These are phyloP conservation scores for Testicularia cyperi DNA, from an alignment of 1,284 basidiomycete species.

Conservation along the genomic window DNA sequence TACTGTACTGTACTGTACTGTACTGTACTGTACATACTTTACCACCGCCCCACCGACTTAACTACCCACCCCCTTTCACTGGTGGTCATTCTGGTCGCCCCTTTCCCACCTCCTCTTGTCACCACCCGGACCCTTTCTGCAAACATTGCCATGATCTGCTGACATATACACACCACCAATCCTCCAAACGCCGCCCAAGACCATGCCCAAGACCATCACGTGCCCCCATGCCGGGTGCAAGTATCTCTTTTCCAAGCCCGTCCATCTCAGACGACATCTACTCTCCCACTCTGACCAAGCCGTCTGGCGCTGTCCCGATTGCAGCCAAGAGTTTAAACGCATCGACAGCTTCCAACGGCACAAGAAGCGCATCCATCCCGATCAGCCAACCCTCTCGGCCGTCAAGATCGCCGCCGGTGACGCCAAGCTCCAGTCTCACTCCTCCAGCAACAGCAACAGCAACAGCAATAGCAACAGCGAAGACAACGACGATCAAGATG, in stretches of 20 bases:
- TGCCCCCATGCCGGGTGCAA: conserved; percentile 33
- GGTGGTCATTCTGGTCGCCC: no score
- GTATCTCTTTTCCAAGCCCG: conserved; percentile 32
- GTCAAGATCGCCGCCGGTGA: conserved; percentile 10
- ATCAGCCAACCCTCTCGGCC: conserved; percentile 12
- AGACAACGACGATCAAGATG: neutral
- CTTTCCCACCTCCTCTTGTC: no score
- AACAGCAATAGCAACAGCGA: no score
- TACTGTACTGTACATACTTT: no score
- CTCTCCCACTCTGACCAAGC: conserved; percentile 33
- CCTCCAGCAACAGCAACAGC: no score
- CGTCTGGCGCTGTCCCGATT: conserved; percentile 30
- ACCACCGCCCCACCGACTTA: no score
- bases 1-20: no score
- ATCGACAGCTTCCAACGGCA: conserved; percentile 41
- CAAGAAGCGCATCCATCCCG: conserved; percentile 37
- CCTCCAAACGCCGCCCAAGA: no score
- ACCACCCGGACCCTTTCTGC: no score
- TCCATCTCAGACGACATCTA: conserved; percentile 29
- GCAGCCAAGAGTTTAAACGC: conserved; percentile 34
- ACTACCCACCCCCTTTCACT: no score
- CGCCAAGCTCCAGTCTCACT: neutral
- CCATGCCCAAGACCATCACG: conserved; percentile 33
- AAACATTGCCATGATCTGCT: no score
- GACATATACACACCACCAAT: no score